Conservation (phyloP, 805 yeast species). For the Hanseniaspora lachancei region DNA sequence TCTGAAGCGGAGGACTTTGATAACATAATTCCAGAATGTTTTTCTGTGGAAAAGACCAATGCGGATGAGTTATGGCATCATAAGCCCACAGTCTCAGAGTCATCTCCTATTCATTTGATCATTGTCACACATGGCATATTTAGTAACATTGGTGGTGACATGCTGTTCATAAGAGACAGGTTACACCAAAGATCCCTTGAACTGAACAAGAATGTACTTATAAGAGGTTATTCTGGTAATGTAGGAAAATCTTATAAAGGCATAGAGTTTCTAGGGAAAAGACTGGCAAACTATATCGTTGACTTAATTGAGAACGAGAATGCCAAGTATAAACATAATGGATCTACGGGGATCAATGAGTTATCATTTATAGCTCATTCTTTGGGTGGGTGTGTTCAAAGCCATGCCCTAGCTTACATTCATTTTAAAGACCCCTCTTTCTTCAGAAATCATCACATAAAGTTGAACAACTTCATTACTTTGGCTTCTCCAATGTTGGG, state of each 20-base stretch:
- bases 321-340: slow-evolving; percentile 29
- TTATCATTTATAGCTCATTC: slow-evolving; percentile 90
- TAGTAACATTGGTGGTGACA: slow-evolving; percentile 79
- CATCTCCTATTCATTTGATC: slow-evolving; percentile 64
- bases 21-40: slow-evolving; percentile 15
- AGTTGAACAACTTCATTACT: slow-evolving; percentile 68
- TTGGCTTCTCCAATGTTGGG: slow-evolving; percentile 86
- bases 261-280: slow-evolving; percentile 64
- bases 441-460: slow-evolving; percentile 36
- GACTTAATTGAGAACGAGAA: slow-evolving; percentile 36
- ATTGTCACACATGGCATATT: slow-evolving; percentile 85
- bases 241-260: slow-evolving; percentile 85
- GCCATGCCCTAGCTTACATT: slow-evolving; percentile 78
- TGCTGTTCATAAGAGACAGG: slow-evolving; percentile 73
- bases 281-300: slow-evolving; percentile 60
- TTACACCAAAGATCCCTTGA: slow-evolving; percentile 41
- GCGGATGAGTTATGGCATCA: slow-evolving; percentile 65
- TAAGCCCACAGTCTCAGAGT: slow-evolving; percentile 37
- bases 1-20: neutral
- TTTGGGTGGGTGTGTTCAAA: slow-evolving; percentile 81
- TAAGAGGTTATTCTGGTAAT: slow-evolving; percentile 73
- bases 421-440: slow-evolving; percentile 48
- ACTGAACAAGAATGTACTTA: slow-evolving; percentile 51
- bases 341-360: slow-evolving; percentile 1
- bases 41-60: slow-evolving; percentile 31